Percentiles rank a stretch among this genome's conserved stretches.
phyloP scores from a whole-genome alignment of 768 basidiomycete genomes.

The Calvatia gigantea region DNA sequence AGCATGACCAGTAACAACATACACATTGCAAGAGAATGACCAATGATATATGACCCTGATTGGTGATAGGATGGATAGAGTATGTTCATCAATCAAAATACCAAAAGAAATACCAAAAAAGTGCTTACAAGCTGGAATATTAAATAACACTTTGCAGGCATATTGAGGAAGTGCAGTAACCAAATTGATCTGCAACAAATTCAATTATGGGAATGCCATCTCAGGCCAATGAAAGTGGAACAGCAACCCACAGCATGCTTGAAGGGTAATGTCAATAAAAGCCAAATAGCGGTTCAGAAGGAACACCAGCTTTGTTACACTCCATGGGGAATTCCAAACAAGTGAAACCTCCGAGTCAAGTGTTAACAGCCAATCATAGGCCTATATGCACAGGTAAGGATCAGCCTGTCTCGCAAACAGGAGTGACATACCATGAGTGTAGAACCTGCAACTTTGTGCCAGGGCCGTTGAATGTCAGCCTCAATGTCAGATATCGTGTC shows the following conservation, averaged over 20 bases:
- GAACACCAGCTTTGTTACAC: not conserved
- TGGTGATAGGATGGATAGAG: too few relatives aligned
- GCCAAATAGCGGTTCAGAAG: slow-evolving; percentile 4
- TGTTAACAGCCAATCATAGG: not conserved
- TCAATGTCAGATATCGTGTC: too few relatives aligned
- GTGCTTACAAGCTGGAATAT: not conserved
- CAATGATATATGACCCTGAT: too few relatives aligned
- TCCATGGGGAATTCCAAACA: slow-evolving; percentile 1
- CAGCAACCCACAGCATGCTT: not conserved
- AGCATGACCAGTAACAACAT: too few relatives aligned
- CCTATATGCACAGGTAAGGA: too few relatives aligned
- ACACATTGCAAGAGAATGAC: too few relatives aligned
- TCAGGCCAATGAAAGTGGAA: too few relatives aligned
- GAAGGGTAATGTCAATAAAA: not conserved
- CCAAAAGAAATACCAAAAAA: too few relatives aligned
- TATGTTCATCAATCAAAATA: too few relatives aligned
- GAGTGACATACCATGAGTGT: not conserved
- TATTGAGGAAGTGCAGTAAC: not conserved
- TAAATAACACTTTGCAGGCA: not conserved
- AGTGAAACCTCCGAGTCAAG: not conserved
- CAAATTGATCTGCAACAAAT: not conserved
- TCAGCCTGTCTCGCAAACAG: not conserved
- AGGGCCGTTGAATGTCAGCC: too few relatives aligned
- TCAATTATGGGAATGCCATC: too few relatives aligned
- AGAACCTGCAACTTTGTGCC: not conserved